Evolutionary conservation across 2,329 filamentous ascomycete genomes (phyloP).

Genomic region (Alternaria sp.): DNA sequence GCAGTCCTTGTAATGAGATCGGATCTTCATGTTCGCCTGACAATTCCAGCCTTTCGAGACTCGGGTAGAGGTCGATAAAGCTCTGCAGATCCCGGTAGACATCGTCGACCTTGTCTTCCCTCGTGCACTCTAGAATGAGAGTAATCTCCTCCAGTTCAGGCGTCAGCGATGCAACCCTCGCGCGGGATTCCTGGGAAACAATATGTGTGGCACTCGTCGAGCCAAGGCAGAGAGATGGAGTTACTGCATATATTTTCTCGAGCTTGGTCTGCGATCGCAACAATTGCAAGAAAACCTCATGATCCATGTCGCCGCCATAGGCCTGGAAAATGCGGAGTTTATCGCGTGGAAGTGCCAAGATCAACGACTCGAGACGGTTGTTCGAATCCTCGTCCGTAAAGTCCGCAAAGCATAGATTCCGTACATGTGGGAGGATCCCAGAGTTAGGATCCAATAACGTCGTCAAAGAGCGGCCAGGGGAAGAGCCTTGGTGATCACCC

Average conservation of each 20-base stretch:
- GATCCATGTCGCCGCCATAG: background rate
- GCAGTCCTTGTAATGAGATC: background rate
- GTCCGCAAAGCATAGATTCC: background rate
- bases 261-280: background rate
- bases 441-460: background rate
- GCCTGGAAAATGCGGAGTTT: background rate
- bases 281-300: background rate
- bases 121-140: background rate
- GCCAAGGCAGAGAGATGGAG: background rate
- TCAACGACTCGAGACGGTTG: background rate
- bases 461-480: background rate
- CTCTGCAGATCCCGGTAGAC: background rate
- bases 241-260: background rate
- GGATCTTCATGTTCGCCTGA: fast-evolving
- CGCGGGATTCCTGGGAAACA: background rate
- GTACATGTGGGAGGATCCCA: background rate
- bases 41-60: background rate
- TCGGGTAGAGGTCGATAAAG: background rate
- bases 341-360: background rate
- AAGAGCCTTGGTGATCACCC: background rate
- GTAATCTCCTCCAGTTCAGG: background rate
- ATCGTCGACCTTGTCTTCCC: no score
- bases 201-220: background rate
- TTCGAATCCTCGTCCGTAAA: background rate
- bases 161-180: background rate